Percentiles rank a stretch among this genome's conserved stretches.
Evolutionary conservation across 352 stramenopile genomes (phyloP).

Genomic region (Phytophthora constricta): DNA sequence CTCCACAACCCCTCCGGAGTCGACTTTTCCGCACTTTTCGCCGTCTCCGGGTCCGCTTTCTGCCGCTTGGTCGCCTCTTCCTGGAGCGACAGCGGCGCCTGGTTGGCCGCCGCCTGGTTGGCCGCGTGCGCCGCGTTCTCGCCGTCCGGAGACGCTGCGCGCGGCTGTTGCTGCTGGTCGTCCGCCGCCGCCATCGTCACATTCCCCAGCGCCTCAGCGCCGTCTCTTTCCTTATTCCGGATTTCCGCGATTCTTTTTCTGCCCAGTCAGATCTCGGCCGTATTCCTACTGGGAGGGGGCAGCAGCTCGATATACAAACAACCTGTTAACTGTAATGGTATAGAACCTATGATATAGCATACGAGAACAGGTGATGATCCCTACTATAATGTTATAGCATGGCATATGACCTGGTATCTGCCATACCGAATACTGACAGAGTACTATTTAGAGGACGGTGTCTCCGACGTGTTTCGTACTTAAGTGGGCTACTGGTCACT

Average conservation of each 20-base stretch:
- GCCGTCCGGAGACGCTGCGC: neutral
- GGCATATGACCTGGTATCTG: too few species aligned
- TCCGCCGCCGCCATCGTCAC: slow-evolving; percentile 32
- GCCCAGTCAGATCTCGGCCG: neutral
- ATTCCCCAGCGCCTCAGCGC: slow-evolving; percentile 2
- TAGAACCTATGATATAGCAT: neutral
- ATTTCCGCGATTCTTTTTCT: slow-evolving; percentile 24
- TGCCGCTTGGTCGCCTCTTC: slow-evolving; percentile 1
- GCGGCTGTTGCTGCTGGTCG: slow-evolving; percentile 17
- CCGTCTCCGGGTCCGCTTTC: slow-evolving; percentile 8
- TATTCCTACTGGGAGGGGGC: too few species aligned
- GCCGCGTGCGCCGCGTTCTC: slow-evolving; percentile 22
- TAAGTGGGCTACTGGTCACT: neutral
- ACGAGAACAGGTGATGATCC: too few species aligned
- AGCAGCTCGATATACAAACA: neutral
- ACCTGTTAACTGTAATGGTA: neutral
- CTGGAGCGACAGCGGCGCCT: slow-evolving; percentile 10
- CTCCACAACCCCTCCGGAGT: neutral
- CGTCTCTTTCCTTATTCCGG: neutral
- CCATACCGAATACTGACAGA: too few species aligned
- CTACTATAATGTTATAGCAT: too few species aligned
- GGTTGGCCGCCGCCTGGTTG: slow-evolving; percentile 26
- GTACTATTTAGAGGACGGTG: too few species aligned
- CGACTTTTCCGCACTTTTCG: slow-evolving; percentile 13
- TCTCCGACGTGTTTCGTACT: too few species aligned